Conservation (phyloP, 441 rosid genomes). For the Adansonia madagascariensis region DNA sequence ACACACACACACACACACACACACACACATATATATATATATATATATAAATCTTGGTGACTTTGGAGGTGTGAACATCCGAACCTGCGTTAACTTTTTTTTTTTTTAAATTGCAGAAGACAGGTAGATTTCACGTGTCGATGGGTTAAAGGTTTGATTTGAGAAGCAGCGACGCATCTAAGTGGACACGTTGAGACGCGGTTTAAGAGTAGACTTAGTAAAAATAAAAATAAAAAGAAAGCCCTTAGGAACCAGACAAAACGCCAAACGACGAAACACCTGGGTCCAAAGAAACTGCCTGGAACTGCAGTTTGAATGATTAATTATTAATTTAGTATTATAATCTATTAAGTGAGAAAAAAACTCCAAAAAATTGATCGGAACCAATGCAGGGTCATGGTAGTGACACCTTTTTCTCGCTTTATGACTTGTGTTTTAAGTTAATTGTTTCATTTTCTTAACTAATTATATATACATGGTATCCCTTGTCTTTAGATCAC, state of each 20-base stretch:
- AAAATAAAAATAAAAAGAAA: background rate
- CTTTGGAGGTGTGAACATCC: slow-evolving; percentile 25
- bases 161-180: background rate
- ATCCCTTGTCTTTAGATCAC: background rate
- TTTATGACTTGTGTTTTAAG: background rate
- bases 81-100: background rate
- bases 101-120: background rate
- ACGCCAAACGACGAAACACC: slow-evolving; percentile 20
- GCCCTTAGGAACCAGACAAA: background rate
- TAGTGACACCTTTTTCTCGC: background rate
- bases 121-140: slow-evolving; percentile 29
- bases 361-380: background rate
- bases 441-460: background rate
- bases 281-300: slow-evolving; percentile 28
- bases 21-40: too few relatives aligned
- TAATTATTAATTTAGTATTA: background rate
- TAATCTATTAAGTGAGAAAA: background rate
- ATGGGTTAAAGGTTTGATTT: background rate
- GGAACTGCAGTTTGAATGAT: slow-evolving; percentile 18
- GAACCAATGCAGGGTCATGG: background rate
- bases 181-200: slow-evolving; percentile 17
- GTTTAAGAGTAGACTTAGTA: background rate
- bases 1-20: too few relatives aligned
- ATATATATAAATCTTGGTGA: background rate
- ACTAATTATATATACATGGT: background rate